Conservation (phyloP, 352 stramenopile genomes). For the Pythium rhizo-oryzae region DNA sequence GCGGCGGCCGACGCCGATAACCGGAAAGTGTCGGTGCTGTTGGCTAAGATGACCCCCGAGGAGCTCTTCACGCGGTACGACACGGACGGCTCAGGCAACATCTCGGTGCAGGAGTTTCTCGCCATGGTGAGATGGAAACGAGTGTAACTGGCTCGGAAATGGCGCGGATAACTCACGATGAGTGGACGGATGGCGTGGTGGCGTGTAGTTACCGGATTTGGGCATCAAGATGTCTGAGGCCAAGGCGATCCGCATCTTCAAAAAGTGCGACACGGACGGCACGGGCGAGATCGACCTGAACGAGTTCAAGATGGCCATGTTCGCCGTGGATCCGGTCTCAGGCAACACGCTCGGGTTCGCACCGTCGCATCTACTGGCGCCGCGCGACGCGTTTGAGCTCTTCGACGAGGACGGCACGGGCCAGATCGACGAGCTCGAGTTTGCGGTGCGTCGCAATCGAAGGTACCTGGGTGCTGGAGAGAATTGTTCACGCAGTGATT, state of each 20-base stretch:
- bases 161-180: too few relatives aligned
- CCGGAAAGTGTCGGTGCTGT: slow-evolving; percentile 67
- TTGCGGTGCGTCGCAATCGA: slow-evolving; percentile 58
- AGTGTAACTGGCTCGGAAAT: too few relatives aligned
- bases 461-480: background rate
- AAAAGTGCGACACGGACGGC: slow-evolving; percentile 89
- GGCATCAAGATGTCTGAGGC: slow-evolving; percentile 87
- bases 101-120: slow-evolving; percentile 92
- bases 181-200: background rate
- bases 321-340: slow-evolving; percentile 88
- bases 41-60: slow-evolving; percentile 78
- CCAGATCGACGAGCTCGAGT: slow-evolving; percentile 93
- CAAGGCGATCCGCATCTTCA: slow-evolving; percentile 92
- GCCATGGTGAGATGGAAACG: slow-evolving; percentile 50
- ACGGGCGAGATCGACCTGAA: slow-evolving; percentile 92
- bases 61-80: slow-evolving; percentile 94
- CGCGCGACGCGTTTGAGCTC: slow-evolving; percentile 91
- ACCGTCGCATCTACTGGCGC: slow-evolving; percentile 79
- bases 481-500: background rate
- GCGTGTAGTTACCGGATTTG: slow-evolving; percentile 77
- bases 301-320: slow-evolving; percentile 94
- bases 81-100: slow-evolving; percentile 85
- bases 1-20: slow-evolving; percentile 37
- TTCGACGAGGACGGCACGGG: slow-evolving; percentile 91
- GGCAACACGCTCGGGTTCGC: slow-evolving; percentile 81